Evolutionary conservation across 1,284 basidiomycete genomes (phyloP), one percentile per base, ranked within the genome.

Genomic region (Jaminaea rosea): DNA sequence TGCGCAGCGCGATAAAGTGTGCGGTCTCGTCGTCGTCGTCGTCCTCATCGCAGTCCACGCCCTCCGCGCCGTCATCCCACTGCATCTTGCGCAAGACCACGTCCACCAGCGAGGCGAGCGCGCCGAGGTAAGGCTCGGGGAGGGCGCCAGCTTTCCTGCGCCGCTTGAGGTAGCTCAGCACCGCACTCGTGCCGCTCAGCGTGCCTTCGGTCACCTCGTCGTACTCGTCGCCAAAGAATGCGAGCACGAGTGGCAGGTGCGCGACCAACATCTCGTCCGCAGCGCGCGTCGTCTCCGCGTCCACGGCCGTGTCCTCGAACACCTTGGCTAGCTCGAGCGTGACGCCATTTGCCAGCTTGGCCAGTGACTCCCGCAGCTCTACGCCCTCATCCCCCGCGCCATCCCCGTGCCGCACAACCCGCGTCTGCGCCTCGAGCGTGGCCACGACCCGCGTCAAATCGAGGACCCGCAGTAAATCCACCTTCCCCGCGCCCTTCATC

Each of bases 361-460:
- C 93, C 1, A 98, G 78, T 19, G 87, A 84, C 72, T 93, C 91
- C 42, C 92, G 79, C 76, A 94, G 96, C 6, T 84, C 84, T n/a
- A 79, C 82, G 21, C 79, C 77, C 72, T 85, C 84, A 63, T 84
- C 81, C 54, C 78, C 77, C 26, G 46, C 37, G 10, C 17, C 49
- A n/a, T n/a, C n/a, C n/a, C n/a, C n/a, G n/a, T n/a, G n/a, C n/a
- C n/a, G n/a, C n/a, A n/a, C n/a, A 31, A 9, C 55, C n/a, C 67
- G 61, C 10, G 69, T 72, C 17, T 59, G 53, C 17, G 52, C 47
- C 41, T 72, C 67, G 34, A 72, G 61, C 13, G 59, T 50, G 9
- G 55, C 50, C 44, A 72, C 50, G 51, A 67, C 63, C 11, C 56
- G 32, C 4, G 60, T 60, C 17, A 72, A 78, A 45, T 92, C 86